Conservation (phyloP, 2,329 filamentous ascomycete species). For the Alternaria ventricosa region DNA sequence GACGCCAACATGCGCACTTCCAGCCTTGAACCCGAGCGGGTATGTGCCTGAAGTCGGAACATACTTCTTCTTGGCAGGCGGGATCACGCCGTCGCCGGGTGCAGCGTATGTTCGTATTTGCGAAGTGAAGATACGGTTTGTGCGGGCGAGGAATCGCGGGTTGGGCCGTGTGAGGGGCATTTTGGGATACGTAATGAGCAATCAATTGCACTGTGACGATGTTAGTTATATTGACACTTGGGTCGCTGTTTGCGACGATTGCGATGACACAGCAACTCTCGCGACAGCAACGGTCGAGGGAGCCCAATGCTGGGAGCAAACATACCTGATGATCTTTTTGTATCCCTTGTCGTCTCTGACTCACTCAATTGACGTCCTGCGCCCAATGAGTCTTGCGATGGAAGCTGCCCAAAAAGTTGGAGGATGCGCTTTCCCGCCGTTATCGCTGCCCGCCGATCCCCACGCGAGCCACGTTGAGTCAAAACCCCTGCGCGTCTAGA, state of each 20-base stretch:
- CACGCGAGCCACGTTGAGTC: conserved; percentile 7
- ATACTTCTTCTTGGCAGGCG: conserved; percentile 86
- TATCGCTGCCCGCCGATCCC: conserved; percentile 22
- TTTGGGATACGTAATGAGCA: neutral
- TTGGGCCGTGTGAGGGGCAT: conserved; percentile 44
- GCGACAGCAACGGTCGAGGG: neutral
- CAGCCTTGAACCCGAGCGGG: conserved; percentile 86
- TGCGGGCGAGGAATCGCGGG: conserved; percentile 34
- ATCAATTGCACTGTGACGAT: conserved; percentile 1
- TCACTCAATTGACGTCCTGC: conserved; percentile 28
- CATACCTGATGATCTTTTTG: conserved; percentile 13
- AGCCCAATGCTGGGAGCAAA: neutral
- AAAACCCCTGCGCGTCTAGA: conserved; percentile 14
- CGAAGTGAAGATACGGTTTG: conserved; percentile 30
- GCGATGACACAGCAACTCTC: neutral
- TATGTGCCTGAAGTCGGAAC: conserved; percentile 85
- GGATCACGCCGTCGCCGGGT: conserved; percentile 66
- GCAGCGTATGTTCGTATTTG: conserved; percentile 65
- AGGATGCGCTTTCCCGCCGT: conserved; percentile 16
- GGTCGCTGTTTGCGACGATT: neutral
- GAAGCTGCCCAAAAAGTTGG: conserved; percentile 8
- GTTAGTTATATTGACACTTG: conserved; percentile 1
- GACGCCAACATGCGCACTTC: conserved; percentile 88
- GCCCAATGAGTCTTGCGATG: conserved; percentile 16
- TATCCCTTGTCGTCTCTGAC: neutral